Percentiles rank a stretch among this genome's conserved stretches.
Evolutionary conservation across 2,329 filamentous ascomycete genomes (phyloP).

Genomic region (Dryadomyces quercus-mongolicae): DNA sequence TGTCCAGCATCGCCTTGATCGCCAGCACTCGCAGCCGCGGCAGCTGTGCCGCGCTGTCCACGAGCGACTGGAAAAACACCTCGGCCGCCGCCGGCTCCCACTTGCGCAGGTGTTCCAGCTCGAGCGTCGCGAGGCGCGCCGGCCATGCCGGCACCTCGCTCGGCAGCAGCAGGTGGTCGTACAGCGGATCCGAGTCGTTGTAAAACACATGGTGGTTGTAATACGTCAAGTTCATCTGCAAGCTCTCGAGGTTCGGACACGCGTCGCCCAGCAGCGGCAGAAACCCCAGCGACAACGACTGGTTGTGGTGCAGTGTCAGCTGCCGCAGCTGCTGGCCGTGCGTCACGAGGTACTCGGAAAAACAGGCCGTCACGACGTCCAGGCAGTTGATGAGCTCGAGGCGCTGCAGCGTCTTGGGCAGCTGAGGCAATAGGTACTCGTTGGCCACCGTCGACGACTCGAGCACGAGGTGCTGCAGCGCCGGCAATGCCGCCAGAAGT

Average conservation of each 20-base stretch:
- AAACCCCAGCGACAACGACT: constrained; percentile 65
- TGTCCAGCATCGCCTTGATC: constrained; percentile 67
- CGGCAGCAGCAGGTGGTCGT: constrained; percentile 52
- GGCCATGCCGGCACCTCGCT: constrained; percentile 71
- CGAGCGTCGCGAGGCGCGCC: constrained; percentile 52
- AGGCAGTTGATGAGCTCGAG: constrained; percentile 72
- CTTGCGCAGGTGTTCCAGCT: constrained; percentile 66
- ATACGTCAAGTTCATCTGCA: constrained; percentile 71
- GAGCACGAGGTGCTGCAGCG: constrained; percentile 57
- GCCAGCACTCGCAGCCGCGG: constrained; percentile 55
- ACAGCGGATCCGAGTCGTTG: constrained; percentile 63
- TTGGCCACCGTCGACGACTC: constrained; percentile 65
- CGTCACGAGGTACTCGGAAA: constrained; percentile 52
- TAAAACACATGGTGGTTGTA: constrained; percentile 57
- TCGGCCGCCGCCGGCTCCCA: constrained; percentile 60
- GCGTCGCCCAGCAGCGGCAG: constrained; percentile 49
- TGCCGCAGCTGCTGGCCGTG: constrained; percentile 56
- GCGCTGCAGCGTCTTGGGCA: constrained; percentile 54
- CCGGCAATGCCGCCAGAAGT: constrained; percentile 39
- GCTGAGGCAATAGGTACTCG: constrained; percentile 49
- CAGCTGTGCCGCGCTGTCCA: constrained; percentile 56
- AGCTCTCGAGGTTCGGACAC: constrained; percentile 58
- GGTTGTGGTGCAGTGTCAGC: constrained; percentile 66
- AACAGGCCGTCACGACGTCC: constrained; percentile 54
- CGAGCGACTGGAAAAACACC: constrained; percentile 66